phyloP scores from a whole-genome alignment of 495 filamentous ascomycete genomes.

The Neurospora sp. region DNA sequence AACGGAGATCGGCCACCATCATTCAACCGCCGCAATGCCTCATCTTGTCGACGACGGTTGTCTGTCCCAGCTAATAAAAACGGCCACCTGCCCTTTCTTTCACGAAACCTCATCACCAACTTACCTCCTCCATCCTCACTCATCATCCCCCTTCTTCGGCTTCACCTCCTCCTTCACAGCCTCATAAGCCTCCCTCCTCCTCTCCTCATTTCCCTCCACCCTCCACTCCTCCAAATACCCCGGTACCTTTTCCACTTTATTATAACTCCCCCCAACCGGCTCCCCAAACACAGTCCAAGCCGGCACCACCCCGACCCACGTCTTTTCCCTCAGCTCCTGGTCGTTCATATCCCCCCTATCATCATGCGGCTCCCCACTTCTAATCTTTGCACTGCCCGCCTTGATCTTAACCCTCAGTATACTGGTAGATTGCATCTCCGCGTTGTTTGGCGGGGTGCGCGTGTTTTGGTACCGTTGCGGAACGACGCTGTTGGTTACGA shows the following conservation, averaged over 20 bases:
- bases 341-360: constrained; percentile 58
- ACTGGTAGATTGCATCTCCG: constrained; percentile 69
- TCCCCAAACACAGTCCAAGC: constrained; percentile 55
- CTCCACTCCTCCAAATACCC: constrained; percentile 53
- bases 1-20: not conserved
- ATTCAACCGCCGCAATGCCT: too few species aligned
- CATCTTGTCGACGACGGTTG: too few species aligned
- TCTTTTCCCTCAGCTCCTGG: constrained; percentile 45
- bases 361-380: constrained; percentile 59
- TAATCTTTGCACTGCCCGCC: constrained; percentile 70
- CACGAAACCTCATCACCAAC: too few species aligned
- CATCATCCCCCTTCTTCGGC: constrained; percentile 20
- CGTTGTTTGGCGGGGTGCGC: constrained; percentile 58
- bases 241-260: constrained; percentile 50
- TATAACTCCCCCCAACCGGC: constrained; percentile 51
- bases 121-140: not conserved
- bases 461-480: constrained; percentile 58
- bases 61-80: too few species aligned
- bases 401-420: constrained; percentile 62
- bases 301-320: constrained; percentile 84
- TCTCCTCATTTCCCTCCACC: constrained; percentile 42
- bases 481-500: constrained; percentile 69
- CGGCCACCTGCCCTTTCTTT: too few species aligned
- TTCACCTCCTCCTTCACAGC: constrained; percentile 17
- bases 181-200: constrained; percentile 41